phyloP scores from a whole-genome alignment of 2,329 filamentous ascomycete species.

The Neocatenulostroma microsporum region DNA sequence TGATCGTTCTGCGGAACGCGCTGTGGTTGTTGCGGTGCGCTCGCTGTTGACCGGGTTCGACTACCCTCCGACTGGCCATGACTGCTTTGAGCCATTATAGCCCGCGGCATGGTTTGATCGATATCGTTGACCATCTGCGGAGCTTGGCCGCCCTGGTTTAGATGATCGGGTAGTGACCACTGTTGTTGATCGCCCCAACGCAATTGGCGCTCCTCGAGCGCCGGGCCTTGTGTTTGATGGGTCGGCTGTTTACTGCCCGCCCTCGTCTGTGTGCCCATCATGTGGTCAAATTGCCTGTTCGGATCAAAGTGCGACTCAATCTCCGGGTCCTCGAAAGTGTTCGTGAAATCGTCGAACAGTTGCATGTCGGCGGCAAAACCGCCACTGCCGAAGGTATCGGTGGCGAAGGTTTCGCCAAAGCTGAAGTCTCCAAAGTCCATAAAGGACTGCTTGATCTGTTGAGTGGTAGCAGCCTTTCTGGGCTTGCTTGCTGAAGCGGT shows the following conservation, averaged over 20 bases:
- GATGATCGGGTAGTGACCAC: not conserved
- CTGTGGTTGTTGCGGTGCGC: not conserved
- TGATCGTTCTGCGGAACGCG: not conserved
- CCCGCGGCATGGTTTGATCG: not conserved
- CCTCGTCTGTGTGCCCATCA: not conserved
- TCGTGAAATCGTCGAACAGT: constrained; percentile 21
- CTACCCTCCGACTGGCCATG: not conserved
- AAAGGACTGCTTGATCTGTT: not conserved
- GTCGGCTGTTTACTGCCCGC: not conserved
- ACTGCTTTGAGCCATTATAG: not conserved
- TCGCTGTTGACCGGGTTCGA: not conserved
- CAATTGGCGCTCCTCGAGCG: not conserved
- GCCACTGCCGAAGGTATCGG: constrained; percentile 8
- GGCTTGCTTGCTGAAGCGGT: not conserved
- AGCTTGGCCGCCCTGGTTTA: not conserved
- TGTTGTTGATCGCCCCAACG: not conserved
- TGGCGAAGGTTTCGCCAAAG: too few relatives aligned
- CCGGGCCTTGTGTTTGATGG: not conserved
- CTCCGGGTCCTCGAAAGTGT: constrained; percentile 19
- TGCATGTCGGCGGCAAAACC: constrained; percentile 11
- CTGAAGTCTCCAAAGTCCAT: constrained; percentile 3
- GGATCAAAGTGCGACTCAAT: constrained; percentile 17
- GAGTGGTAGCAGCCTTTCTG: not conserved
- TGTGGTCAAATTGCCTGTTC: constrained; percentile 6
- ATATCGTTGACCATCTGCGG: not conserved